Percentiles rank a stretch among this genome's conserved stretches.
These are phyloP conservation scores for Gigaspora rosea DNA, from an alignment of 192 early-diverging fungal genomes.

Conservation along the genomic window DNA sequence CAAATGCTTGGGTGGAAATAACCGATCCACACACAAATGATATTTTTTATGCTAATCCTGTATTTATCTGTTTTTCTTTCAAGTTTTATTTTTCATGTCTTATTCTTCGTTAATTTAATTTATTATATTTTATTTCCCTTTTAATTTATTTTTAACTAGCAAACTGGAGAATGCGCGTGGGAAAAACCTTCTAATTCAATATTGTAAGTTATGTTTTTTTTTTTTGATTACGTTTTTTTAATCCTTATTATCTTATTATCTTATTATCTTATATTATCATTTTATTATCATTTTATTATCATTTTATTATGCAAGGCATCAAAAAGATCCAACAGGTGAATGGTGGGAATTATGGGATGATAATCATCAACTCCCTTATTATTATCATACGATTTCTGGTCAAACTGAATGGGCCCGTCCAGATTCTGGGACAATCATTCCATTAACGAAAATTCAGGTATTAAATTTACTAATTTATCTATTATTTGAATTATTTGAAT, in stretches of 20 bases:
- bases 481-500: too few species aligned
- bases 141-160: neutral
- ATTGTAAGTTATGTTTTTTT: neutral
- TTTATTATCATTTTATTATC: neutral
- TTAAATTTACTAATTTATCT: too few species aligned
- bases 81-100: too few species aligned
- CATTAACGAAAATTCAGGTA: conserved; percentile 58
- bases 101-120: neutral
- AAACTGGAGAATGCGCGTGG: neutral
- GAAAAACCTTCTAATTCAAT: neutral
- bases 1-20: conserved; percentile 66
- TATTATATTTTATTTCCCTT: neutral
- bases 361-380: conserved; percentile 82
- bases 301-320: neutral
- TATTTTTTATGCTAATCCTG: conserved; percentile 70
- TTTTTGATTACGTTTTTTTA: too few species aligned
- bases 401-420: conserved; percentile 90
- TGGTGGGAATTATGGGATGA: conserved; percentile 98
- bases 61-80: conserved; percentile 36
- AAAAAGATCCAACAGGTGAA: conserved; percentile 53
- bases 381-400: conserved; percentile 86
- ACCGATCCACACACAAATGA: conserved; percentile 64
- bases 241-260: too few species aligned
- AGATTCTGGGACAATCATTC: conserved; percentile 67
- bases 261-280: too few species aligned